Evolutionary conservation across 805 yeast genomes (phyloP).

Genomic region (Candida boleticola): DNA sequence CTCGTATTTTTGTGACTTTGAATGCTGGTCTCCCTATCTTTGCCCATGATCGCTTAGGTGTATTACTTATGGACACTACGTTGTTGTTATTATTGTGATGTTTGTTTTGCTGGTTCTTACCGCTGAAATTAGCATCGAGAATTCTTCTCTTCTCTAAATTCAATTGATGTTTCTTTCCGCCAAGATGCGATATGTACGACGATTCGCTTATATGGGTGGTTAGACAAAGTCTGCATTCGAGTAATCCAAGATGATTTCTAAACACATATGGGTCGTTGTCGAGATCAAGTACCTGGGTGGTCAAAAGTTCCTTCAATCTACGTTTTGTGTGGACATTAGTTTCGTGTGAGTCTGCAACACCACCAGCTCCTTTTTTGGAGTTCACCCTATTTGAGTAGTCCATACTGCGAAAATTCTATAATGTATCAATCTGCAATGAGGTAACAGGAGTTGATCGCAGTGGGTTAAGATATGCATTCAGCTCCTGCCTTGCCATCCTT

Average conservation of each 20-base stretch:
- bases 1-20: conserved; percentile 65
- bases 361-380: conserved; percentile 88
- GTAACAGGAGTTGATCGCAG: too few species aligned
- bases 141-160: conserved; percentile 60
- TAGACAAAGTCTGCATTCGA: conserved; percentile 81
- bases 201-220: conserved; percentile 81
- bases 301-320: conserved; percentile 63
- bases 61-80: conserved; percentile 34
- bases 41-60: conserved; percentile 44
- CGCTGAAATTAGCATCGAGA: conserved; percentile 32
- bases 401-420: too few species aligned
- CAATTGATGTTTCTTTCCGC: conserved; percentile 79
- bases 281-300: conserved; percentile 47
- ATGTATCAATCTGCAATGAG: not conserved
- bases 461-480: too few species aligned
- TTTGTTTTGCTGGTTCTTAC: conserved; percentile 13
- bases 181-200: conserved; percentile 78
- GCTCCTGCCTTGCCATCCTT: too few species aligned
- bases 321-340: conserved; percentile 66
- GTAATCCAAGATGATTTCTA: conserved; percentile 76
- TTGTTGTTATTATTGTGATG: conserved; percentile 11
- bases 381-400: conserved; percentile 89
- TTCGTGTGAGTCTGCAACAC: conserved; percentile 73
- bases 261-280: conserved; percentile 80
- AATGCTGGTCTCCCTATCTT: conserved; percentile 76